Percentiles rank a stretch among this genome's conserved stretches.
Conservation (phyloP, 495 filamentous ascomycete genomes). For the Xylaria bambusicola region DNA sequence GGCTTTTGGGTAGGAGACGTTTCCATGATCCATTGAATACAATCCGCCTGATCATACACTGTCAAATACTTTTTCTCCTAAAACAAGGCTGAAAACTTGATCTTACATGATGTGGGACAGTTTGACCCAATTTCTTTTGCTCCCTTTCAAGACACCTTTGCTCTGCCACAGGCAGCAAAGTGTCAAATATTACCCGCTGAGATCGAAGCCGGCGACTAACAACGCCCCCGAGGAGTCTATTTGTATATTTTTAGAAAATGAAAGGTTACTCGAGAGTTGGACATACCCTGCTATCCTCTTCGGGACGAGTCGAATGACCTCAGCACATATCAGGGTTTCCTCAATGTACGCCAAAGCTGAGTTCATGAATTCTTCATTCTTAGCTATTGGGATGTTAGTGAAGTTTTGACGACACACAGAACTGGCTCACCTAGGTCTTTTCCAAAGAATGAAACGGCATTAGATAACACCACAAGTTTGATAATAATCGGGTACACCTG, state of each 20-base stretch:
- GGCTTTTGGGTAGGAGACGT: neutral
- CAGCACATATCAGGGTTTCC: conserved; percentile 19
- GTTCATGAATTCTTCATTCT: conserved; percentile 22
- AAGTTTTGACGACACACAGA: neutral
- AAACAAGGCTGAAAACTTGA: too few relatives aligned
- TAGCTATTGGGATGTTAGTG: conserved; percentile 11
- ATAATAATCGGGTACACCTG: conserved; percentile 15
- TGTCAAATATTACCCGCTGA: neutral
- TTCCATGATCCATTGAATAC: conserved; percentile 42
- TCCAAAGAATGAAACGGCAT: conserved; percentile 22
- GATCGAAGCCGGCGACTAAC: neutral
- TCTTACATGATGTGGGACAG: conserved; percentile 21
- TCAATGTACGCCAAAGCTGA: conserved; percentile 25
- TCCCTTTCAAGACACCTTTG: conserved; percentile 1
- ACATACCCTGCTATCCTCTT: conserved; percentile 12
- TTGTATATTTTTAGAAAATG: neutral
- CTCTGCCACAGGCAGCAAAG: neutral
- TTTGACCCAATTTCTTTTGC: neutral
- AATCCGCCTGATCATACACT: conserved; percentile 29
- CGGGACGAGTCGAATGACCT: conserved; percentile 23
- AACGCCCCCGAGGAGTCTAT: neutral
- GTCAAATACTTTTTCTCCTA: too few relatives aligned
- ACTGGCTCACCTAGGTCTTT: conserved; percentile 15
- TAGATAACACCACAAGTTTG: conserved; percentile 14
- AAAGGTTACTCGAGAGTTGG: neutral